Evolutionary conservation across 768 basidiomycete genomes (phyloP).

Genomic region (Mycena galericulata): DNA sequence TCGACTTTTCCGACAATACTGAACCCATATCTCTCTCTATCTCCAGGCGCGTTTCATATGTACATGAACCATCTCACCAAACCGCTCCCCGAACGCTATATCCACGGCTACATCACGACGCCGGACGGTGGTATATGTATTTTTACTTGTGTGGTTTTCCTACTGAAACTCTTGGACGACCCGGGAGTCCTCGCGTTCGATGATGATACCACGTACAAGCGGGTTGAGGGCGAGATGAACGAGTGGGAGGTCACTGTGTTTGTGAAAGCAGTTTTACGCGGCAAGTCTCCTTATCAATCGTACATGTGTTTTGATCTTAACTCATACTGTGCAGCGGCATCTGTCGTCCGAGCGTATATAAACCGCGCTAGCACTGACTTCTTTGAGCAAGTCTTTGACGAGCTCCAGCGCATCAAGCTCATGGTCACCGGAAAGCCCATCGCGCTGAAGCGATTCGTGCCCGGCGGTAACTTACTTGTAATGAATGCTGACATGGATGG

Average conservation of each 20-base stretch:
- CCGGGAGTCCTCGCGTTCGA: neutral
- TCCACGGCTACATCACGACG: neutral
- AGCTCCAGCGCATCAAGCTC: slow-evolving; percentile 1
- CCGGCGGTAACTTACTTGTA: slow-evolving; percentile 22
- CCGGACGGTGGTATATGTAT: neutral
- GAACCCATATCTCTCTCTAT: neutral
- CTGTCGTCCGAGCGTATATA: slow-evolving; percentile 16
- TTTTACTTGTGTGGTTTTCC: neutral
- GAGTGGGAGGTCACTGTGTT: neutral
- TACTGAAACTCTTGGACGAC: neutral
- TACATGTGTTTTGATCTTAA: neutral
- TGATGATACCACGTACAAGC: slow-evolving; percentile 2
- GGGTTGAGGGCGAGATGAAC: neutral
- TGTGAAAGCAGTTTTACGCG: neutral
- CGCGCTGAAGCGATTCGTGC: slow-evolving; percentile 11
- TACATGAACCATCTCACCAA: neutral
- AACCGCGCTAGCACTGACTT: slow-evolving; percentile 11
- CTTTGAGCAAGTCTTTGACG: slow-evolving; percentile 22
- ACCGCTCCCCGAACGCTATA: neutral
- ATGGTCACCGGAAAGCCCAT: slow-evolving; percentile 9
- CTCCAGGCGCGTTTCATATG: neutral
- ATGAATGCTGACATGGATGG: slow-evolving; percentile 33
- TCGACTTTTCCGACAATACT: neutral
- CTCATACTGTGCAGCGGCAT: neutral
- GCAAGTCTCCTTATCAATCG: neutral